Base-by-base conservation (phyloP, 1,139 yeast genomes). In the Trichomonascaceae sp. region DNA sequence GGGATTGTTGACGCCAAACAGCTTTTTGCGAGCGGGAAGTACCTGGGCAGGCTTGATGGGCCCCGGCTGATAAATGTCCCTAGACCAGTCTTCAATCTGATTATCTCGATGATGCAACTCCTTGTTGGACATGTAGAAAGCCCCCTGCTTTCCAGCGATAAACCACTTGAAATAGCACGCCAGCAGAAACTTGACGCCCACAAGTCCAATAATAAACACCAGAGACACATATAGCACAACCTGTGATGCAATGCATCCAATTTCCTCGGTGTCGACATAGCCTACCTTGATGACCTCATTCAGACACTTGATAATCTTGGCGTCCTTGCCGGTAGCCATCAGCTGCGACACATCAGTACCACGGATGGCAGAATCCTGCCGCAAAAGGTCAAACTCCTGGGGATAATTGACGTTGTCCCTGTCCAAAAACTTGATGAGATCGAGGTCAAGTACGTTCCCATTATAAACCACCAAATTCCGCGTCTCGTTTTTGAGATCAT, bases 211-310 rank as follows among this genome's bases (percentile, higher is more conserved):
- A 50, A 89, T 87, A 55, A 89, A 82, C 9, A 80, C 76, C 51
- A 89, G 67, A 0, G 96, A 80, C 13, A 78, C 70, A 46, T 75
- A 73, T 42, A 89, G 67, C 2, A 87, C 95, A 31, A 85, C 75
- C 41, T 72, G 65, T 1, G 96, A 82, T 0, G 96, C 94, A 56
- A 89, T 76, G 59, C 98, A 89, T n/a, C 98, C 98, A 50, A 89
- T 74, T 9, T 94, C 75, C 36, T 82, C 85, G 1, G 92, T 74
- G 53, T 89, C 97, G 37, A 89, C 73, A 31, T 73, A 75, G 16
- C 98, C 98, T 16, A 87, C 93, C 58, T 78, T 82, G 37, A 81
- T 65, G 37, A 82, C 79, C 56, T 89, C 97, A n/a, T 79, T 65
- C 36, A 89, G 63, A 58, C 98, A 89, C 48, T 76, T 71, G 13